A percentile compares a stretch with the other conserved stretches of the same genome.
Evolutionary conservation across 306 rosid species (phyloP).

Genomic region (Vigna mungo): DNA sequence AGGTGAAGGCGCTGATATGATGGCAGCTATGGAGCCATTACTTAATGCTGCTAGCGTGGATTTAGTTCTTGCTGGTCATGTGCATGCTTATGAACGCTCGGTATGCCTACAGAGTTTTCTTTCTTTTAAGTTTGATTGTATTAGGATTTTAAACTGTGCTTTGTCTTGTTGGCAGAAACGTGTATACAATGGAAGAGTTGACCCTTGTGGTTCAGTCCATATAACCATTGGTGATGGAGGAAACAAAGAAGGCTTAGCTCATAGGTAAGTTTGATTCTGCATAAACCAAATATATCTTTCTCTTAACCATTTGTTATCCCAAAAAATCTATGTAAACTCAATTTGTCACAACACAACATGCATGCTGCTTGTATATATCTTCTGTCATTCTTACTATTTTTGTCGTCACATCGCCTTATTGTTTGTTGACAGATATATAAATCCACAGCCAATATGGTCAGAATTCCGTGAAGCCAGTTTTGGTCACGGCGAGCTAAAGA

Average conservation of each 20-base stretch:
- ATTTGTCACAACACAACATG: conserved; percentile 11
- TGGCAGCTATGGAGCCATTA: conserved; percentile 83
- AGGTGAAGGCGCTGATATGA: conserved; percentile 85
- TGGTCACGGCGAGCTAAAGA: conserved; percentile 90
- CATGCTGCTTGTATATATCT: background rate
- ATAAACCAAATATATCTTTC: conserved; percentile 25
- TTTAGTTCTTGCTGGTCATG: conserved; percentile 84
- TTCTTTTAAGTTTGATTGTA: background rate
- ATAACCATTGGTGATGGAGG: conserved; percentile 99
- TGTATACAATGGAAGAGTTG: conserved; percentile 67
- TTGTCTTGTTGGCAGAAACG: conserved; percentile 65
- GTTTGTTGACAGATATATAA: conserved; percentile 60
- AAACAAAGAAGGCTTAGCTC: conserved; percentile 93
- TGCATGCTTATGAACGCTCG: conserved; percentile 97
- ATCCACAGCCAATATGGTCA: conserved; percentile 88
- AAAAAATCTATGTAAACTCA: background rate
- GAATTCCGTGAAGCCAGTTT: conserved; percentile 92
- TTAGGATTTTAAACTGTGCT: conserved; percentile 13
- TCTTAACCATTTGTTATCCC: background rate
- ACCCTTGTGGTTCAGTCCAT: conserved; percentile 89
- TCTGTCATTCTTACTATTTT: background rate
- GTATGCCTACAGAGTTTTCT: conserved; percentile 48
- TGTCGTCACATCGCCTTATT: background rate
- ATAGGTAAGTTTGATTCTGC: conserved; percentile 53
- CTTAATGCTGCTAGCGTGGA: conserved; percentile 84